These are phyloP conservation scores for Camptophora hylomeconis DNA, from an alignment of 2,329 filamentous ascomycete species.

Conservation along the genomic window DNA sequence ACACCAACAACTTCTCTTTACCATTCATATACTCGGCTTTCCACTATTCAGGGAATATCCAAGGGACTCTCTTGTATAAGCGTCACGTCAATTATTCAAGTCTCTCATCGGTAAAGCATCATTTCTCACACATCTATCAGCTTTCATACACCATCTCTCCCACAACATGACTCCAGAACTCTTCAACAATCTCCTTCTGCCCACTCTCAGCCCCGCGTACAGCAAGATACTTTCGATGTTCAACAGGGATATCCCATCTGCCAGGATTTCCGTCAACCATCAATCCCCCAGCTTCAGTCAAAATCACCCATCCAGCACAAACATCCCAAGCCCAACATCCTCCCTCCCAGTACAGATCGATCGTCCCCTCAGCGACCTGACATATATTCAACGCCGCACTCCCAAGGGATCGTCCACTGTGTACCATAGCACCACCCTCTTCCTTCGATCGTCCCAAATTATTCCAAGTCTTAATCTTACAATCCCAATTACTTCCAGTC, in stretches of 20 bases:
- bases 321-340: conserved; percentile 57
- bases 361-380: conserved; percentile 40
- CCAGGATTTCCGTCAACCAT: conserved; percentile 40
- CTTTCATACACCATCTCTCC: conserved; percentile 24
- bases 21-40: too few species aligned
- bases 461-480: conserved; percentile 42
- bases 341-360: conserved; percentile 54
- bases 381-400: conserved; percentile 50
- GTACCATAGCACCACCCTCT: conserved; percentile 48
- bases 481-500: conserved; percentile 41
- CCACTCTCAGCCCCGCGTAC: conserved; percentile 19
- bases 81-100: too few species aligned
- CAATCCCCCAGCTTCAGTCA: conserved; percentile 46
- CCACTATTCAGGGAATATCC: too few species aligned
- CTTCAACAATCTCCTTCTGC: conserved; percentile 28
- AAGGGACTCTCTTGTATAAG: too few species aligned
- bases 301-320: conserved; percentile 48
- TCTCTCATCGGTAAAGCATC: too few species aligned
- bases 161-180: conserved; percentile 29
- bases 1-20: too few species aligned
- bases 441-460: conserved; percentile 35
- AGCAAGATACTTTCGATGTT: conserved; percentile 42
- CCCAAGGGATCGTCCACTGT: conserved; percentile 43
- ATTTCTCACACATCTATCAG: too few species aligned
- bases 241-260: conserved; percentile 39